Percentiles rank a stretch among this genome's conserved stretches.
phyloP scores from a whole-genome alignment of 345 rosid species.

The Hirschfeldia incana region DNA sequence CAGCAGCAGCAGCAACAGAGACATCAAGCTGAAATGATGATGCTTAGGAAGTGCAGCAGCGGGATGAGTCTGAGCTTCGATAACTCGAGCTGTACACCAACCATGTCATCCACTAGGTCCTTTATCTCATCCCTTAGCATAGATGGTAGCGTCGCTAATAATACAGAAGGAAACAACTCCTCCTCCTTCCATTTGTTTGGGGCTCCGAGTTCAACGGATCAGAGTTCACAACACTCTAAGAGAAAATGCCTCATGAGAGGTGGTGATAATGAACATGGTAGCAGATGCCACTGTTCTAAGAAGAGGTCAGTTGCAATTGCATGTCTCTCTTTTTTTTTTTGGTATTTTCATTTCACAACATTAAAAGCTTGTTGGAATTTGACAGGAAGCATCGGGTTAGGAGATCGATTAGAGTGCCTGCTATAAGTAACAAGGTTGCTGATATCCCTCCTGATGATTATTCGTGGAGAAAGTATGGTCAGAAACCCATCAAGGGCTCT shows the following conservation, averaged over 20 bases:
- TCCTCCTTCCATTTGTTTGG: slow-evolving; percentile 54
- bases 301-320: slow-evolving; percentile 53
- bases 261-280: slow-evolving; percentile 56
- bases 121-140: slow-evolving; percentile 63
- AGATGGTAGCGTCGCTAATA: slow-evolving; percentile 48
- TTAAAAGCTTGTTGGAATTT: neutral
- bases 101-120: slow-evolving; percentile 69
- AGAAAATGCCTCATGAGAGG: slow-evolving; percentile 54
- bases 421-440: slow-evolving; percentile 79
- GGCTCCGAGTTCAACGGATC: slow-evolving; percentile 9
- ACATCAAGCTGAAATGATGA: slow-evolving; percentile 71
- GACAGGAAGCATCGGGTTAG: slow-evolving; percentile 63
- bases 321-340: neutral
- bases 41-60: slow-evolving; percentile 59
- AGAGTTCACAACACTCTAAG: slow-evolving; percentile 50
- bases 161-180: slow-evolving; percentile 23
- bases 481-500: slow-evolving; percentile 82
- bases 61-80: slow-evolving; percentile 65
- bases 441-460: slow-evolving; percentile 84
- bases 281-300: slow-evolving; percentile 75
- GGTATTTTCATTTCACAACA: neutral
- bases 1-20: slow-evolving; percentile 55
- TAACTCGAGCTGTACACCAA: slow-evolving; percentile 50
- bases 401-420: slow-evolving; percentile 78
- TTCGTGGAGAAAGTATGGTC: slow-evolving; percentile 86